Evolutionary conservation across 176 grass and related monocot species (phyloP).

Genomic region (Triticum urartu): DNA sequence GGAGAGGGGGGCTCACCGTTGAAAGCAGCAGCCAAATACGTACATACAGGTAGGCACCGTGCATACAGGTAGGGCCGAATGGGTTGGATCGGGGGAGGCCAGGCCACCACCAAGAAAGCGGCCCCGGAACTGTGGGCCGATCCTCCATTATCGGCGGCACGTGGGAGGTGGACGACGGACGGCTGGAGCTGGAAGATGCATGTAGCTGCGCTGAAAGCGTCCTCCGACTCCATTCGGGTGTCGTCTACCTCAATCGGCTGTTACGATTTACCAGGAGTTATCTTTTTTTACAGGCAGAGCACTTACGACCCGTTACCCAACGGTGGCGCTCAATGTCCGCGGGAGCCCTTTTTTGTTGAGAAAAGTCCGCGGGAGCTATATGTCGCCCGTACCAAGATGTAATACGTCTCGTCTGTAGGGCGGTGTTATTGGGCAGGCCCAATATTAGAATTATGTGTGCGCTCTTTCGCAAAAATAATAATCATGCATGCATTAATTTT

Average conservation of each 20-base stretch:
- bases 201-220: background rate
- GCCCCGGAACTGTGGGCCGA: background rate
- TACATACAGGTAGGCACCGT: constrained; percentile 2
- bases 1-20: background rate
- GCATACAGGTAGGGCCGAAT: constrained; percentile 3
- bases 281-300: too few species aligned
- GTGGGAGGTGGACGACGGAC: background rate
- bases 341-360: too few species aligned
- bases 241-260: background rate
- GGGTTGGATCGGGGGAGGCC: background rate
- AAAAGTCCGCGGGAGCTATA: too few species aligned
- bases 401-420: too few species aligned
- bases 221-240: background rate
- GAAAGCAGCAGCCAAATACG: background rate
- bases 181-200: background rate
- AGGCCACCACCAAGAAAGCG: background rate
- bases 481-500: too few species aligned
- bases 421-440: too few species aligned
- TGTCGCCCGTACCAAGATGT: too few species aligned
- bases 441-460: too few species aligned
- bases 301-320: too few species aligned
- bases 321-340: too few species aligned
- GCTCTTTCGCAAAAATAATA: too few species aligned
- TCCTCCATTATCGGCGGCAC: background rate
- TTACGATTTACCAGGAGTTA: background rate